Base-by-base conservation (phyloP, 1,284 basidiomycete species). In the Leccinum pachyderme region DNA sequence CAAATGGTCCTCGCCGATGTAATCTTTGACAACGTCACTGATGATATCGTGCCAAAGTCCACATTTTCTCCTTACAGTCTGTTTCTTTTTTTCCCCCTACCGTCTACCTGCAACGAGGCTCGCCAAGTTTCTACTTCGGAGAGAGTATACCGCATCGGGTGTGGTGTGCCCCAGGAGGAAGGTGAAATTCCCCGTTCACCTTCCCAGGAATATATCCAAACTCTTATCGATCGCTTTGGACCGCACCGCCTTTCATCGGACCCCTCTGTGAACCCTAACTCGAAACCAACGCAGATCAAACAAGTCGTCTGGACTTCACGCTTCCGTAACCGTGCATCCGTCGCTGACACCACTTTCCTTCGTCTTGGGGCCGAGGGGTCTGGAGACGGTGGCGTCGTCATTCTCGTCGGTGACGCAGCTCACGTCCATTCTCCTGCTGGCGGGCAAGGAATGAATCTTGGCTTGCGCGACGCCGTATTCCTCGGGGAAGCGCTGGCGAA, bases 371-470 rank as follows among this genome's bases (percentile, higher is more conserved):
- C 12, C 7, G 24, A 12, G 13, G 6, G 8, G 13, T 25, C 41
- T 5, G 35, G 35, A 43, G 41, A 15, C 25, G 44, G 44, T n/a
- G 44, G 27, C 7, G 44, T n/a, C 7, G 8, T 45, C 15, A 52
- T 72, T 28, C 66, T 78, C 37, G 33, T 77, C 3, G 77, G 77
- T 0, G 77, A 78, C 53, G 77, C 77, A 2, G 77, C 75, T 32
- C 76, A 78, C 56, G 72, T 77, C 22, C 76, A 78, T 50, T 71
- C 75, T 1, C 77, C 77, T 4, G 69, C 66, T 3, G 77, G 77
- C n/a, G 77, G 75, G 2, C 77, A 77, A 57, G 77, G 77, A 24
- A 75, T 78, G 76, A 79, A 79, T 56, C 74, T 78, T 31, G 76
- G 77, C 9, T 56, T 79, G 13, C 71, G 77, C 18, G 77, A 78